Evolutionary conservation across 2,329 filamentous ascomycete genomes (phyloP).

Genomic region (Didymella arachidicola): DNA sequence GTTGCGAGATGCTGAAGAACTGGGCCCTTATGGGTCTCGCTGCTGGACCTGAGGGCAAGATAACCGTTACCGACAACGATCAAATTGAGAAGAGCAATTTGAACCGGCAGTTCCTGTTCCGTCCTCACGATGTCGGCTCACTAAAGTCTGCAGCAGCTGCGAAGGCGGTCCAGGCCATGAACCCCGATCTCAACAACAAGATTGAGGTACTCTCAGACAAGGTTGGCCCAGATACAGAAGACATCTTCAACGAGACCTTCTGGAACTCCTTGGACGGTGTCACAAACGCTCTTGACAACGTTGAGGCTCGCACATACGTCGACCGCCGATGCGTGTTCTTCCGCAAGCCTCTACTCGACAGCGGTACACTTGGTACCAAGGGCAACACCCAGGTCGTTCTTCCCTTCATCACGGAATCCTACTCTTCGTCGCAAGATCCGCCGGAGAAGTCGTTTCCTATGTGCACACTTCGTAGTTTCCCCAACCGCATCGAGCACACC

Average conservation of each 20-base stretch:
- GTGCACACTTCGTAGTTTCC: slow-evolving; percentile 97
- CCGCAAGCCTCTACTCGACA: slow-evolving; percentile 94
- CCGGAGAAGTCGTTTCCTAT: slow-evolving; percentile 99
- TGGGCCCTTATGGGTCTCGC: slow-evolving; percentile 99
- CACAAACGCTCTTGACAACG: slow-evolving; percentile 96
- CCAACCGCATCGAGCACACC: slow-evolving; percentile 97
- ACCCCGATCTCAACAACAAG: slow-evolving; percentile 86
- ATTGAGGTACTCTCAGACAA: slow-evolving; percentile 87
- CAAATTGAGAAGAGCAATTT: slow-evolving; percentile 99
- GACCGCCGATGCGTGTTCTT: slow-evolving; percentile 98
- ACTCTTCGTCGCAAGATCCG: slow-evolving; percentile 95
- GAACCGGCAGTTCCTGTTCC: slow-evolving; percentile 96
- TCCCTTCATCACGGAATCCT: slow-evolving; percentile 91
- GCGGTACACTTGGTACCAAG: slow-evolving; percentile 97
- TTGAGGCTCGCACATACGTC: slow-evolving; percentile 95
- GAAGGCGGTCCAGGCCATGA: slow-evolving; percentile 91
- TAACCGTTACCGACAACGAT: slow-evolving; percentile 96
- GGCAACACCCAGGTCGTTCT: slow-evolving; percentile 97
- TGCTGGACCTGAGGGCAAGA: slow-evolving; percentile 85
- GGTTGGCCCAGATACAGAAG: slow-evolving; percentile 89
- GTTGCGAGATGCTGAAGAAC: slow-evolving; percentile 99
- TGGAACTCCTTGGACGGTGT: slow-evolving; percentile 89
- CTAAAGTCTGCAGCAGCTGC: slow-evolving; percentile 97
- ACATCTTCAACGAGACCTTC: slow-evolving; percentile 92
- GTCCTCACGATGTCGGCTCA: slow-evolving; percentile 89